Conservation (phyloP, 2,329 filamentous ascomycete genomes). For the Beauveria asiatica region DNA sequence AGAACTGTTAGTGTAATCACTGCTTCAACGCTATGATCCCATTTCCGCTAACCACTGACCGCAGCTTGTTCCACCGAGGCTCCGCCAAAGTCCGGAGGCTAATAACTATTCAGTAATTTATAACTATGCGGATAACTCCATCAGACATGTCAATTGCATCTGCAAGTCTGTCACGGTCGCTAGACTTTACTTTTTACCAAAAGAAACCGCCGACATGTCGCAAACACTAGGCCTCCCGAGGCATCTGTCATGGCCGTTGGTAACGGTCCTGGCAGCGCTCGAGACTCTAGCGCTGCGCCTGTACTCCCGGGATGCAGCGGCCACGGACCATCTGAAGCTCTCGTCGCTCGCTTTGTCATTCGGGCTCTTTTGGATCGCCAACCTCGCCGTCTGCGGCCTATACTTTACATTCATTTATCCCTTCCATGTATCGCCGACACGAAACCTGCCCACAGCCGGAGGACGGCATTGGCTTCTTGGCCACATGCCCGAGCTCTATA, state of each 20-base stretch:
- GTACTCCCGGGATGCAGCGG: neutral
- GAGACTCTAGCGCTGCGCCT: neutral
- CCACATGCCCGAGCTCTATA: slow-evolving; percentile 34
- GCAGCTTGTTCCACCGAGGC: neutral
- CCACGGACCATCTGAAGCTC: neutral
- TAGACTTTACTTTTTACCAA: too few relatives aligned
- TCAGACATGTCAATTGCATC: neutral
- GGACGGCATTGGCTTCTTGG: slow-evolving; percentile 38
- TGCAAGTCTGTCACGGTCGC: neutral
- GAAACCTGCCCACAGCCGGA: slow-evolving; percentile 33
- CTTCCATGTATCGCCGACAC: slow-evolving; percentile 32
- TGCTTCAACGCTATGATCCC: neutral
- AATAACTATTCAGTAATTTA: neutral
- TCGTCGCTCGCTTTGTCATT: slow-evolving; percentile 27
- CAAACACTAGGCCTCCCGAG: neutral
- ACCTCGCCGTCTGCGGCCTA: slow-evolving; percentile 16
- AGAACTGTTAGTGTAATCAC: neutral
- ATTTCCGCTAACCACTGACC: neutral
- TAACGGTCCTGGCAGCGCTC: neutral
- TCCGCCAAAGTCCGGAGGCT: neutral
- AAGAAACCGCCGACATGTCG: neutral
- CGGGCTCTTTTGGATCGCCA: slow-evolving; percentile 24
- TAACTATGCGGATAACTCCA: too few relatives aligned
- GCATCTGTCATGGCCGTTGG: neutral
- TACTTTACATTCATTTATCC: slow-evolving; percentile 35